phyloP scores from a whole-genome alignment of 257 asterid genomes.

The Penstemon barbatus region DNA sequence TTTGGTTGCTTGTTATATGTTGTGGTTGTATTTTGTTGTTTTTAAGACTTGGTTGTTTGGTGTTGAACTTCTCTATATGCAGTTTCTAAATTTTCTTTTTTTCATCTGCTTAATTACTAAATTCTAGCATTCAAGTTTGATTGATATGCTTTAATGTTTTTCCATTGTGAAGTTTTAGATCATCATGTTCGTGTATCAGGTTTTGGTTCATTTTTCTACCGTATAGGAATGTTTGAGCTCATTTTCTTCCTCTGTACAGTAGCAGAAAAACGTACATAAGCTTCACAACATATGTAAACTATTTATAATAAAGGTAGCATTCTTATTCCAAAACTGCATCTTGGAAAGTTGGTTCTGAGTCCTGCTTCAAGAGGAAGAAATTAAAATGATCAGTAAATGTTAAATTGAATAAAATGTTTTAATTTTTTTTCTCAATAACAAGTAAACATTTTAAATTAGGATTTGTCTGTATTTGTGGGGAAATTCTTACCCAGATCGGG shows the following conservation, averaged over 20 bases:
- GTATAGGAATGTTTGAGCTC: not conserved
- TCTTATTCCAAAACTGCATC: not conserved
- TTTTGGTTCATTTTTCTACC: not conserved
- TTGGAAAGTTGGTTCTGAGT: not conserved
- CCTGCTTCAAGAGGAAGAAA: not conserved
- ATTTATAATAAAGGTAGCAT: not conserved
- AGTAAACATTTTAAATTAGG: too few species aligned
- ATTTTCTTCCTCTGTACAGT: not conserved
- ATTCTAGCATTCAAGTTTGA: too few species aligned
- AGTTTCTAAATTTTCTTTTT: not conserved
- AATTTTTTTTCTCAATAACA: too few species aligned
- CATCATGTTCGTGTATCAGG: not conserved
- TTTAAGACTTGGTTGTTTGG: not conserved
- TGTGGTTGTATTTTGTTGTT: conserved; percentile 5
- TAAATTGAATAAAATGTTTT: too few species aligned
- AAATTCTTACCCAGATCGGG: too few species aligned
- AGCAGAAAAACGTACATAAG: not conserved
- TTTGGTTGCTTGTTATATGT: not conserved
- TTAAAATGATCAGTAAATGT: not conserved
- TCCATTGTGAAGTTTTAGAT: not conserved
- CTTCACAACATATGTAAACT: too few species aligned
- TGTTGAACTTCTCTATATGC: too few species aligned
- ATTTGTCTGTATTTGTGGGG: too few species aligned
- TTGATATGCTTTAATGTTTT: too few species aligned
- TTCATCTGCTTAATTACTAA: not conserved